Evolutionary conservation across 495 filamentous ascomycete genomes (phyloP).

Genomic region (Darksidea phi): DNA sequence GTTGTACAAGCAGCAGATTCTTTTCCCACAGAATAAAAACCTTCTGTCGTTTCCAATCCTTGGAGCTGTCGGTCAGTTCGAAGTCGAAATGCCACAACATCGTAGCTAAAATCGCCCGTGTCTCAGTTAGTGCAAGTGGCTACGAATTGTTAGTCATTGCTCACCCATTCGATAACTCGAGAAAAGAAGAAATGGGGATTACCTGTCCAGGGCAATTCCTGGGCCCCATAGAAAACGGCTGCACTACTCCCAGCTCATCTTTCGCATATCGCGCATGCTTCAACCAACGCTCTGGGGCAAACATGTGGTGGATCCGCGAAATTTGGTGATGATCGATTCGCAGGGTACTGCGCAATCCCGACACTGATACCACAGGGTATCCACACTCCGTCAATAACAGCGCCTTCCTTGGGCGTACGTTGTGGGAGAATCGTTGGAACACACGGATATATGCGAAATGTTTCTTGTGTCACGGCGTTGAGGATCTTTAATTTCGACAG

Average conservation of each 20-base stretch:
- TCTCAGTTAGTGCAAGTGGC: background rate
- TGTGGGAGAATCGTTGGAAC: slow-evolving; percentile 58
- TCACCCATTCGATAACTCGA: too few relatives aligned
- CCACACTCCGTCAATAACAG: background rate
- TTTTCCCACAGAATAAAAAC: slow-evolving; percentile 7
- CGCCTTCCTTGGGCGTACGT: background rate
- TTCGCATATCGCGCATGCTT: too few relatives aligned
- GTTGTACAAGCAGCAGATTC: background rate
- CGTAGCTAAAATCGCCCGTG: background rate
- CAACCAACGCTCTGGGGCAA: too few relatives aligned
- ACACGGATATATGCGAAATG: slow-evolving; percentile 64
- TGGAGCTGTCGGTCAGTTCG: background rate
- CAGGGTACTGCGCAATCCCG: too few relatives aligned
- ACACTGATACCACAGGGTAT: too few relatives aligned
- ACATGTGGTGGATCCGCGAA: too few relatives aligned
- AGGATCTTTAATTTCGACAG: slow-evolving; percentile 47
- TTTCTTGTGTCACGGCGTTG: slow-evolving; percentile 61
- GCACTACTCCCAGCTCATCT: too few relatives aligned
- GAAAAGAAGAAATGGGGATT: too few relatives aligned
- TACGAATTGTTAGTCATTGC: background rate
- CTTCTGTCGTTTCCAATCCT: slow-evolving; percentile 6
- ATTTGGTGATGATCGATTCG: too few relatives aligned
- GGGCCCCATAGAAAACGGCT: too few relatives aligned
- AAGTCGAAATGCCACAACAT: slow-evolving; percentile 13
- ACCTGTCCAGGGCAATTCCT: too few relatives aligned